These are phyloP conservation scores for Eucalyptus polyanthemos DNA, from an alignment of 345 rosid species.

Conservation along the genomic window DNA sequence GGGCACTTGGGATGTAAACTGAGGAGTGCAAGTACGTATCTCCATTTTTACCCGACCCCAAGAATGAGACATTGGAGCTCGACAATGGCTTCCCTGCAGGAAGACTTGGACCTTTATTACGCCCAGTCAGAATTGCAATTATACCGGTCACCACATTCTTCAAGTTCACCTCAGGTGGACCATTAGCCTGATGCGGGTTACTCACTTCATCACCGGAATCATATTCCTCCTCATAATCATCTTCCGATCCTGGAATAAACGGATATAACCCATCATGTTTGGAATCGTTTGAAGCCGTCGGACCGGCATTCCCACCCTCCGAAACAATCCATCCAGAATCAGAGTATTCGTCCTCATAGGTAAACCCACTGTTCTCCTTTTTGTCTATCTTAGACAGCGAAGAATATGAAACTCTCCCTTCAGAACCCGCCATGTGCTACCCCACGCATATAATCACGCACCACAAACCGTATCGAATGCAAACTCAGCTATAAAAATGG, in stretches of 20 bases:
- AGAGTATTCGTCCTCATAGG: constrained; percentile 7
- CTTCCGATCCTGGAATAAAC: constrained; percentile 39
- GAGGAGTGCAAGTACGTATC: constrained; percentile 74
- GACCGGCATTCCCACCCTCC: constrained; percentile 6
- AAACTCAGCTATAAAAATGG: background rate
- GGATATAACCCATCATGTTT: constrained; percentile 23
- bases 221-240: constrained; percentile 41
- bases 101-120: constrained; percentile 20
- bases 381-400: constrained; percentile 10
- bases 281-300: constrained; percentile 6
- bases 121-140: constrained; percentile 71
- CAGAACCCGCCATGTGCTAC: constrained; percentile 19
- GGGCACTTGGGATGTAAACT: constrained; percentile 93
- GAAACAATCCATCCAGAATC: constrained; percentile 18
- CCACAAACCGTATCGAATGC: background rate
- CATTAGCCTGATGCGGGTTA: background rate
- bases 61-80: constrained; percentile 64
- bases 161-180: constrained; percentile 65
- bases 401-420: constrained; percentile 23
- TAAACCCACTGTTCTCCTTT: background rate
- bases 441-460: background rate
- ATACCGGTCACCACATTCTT: constrained; percentile 71
- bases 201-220: constrained; percentile 35
- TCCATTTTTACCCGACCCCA: constrained; percentile 65
- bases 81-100: constrained; percentile 16